Conservation (phyloP, 2,329 filamentous ascomycete genomes). For the Beauveria sp. region DNA sequence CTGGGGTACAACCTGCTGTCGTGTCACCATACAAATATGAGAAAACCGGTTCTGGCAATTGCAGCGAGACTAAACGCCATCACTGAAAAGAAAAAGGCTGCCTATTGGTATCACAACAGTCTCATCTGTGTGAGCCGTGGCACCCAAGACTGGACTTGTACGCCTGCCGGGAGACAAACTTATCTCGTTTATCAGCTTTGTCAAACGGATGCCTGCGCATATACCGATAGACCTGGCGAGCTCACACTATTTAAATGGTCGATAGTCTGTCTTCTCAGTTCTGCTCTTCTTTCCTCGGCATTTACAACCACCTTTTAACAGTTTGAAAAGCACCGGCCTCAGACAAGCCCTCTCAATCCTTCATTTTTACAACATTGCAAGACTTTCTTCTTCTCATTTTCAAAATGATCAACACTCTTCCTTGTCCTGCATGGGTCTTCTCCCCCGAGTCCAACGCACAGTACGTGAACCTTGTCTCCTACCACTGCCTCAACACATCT, state of each 20-base stretch:
- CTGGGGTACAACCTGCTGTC: background rate
- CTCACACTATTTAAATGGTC: background rate
- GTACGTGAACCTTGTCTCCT: background rate
- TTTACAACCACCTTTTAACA: background rate
- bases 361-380: background rate
- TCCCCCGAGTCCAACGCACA: constrained; percentile 12
- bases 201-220: background rate
- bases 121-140: background rate
- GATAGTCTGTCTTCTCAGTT: background rate
- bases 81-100: too few species aligned
- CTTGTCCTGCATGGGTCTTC: background rate
- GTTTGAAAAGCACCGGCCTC: background rate
- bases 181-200: background rate
- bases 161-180: background rate
- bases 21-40: background rate
- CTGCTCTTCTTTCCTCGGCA: background rate
- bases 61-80: background rate
- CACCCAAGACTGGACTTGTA: background rate
- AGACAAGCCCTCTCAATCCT: background rate
- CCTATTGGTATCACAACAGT: background rate
- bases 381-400: background rate
- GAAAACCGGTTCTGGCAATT: background rate
- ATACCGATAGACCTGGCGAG: background rate
- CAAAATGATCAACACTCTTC: background rate
- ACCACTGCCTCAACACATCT: background rate